Conservation (phyloP, 106 monocot genomes). For the Vanilla planifolia region DNA sequence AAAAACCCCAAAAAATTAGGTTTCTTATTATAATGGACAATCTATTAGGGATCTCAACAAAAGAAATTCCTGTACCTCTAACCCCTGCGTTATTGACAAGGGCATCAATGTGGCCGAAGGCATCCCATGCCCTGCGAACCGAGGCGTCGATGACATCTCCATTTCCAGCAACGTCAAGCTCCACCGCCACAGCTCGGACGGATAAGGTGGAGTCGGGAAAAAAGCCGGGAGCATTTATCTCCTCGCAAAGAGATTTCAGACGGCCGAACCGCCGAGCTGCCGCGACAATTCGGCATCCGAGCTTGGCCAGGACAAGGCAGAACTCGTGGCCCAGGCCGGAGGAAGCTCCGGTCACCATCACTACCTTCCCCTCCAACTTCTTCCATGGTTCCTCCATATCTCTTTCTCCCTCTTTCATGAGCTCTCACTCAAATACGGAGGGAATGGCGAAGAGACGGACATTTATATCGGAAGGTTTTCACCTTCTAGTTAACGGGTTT, state of each 20-base stretch:
- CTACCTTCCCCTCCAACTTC: constrained; percentile 6
- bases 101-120: constrained; percentile 27
- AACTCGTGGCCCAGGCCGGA: constrained; percentile 10
- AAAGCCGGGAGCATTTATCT: too few species aligned
- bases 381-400: background rate
- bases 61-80: constrained; percentile 8
- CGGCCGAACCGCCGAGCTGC: too few species aligned
- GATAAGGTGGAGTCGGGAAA: too few species aligned
- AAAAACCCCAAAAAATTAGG: too few species aligned
- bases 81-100: constrained; percentile 30
- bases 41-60: too few species aligned
- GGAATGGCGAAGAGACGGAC: too few species aligned
- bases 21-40: background rate
- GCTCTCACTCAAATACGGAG: too few species aligned
- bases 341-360: constrained; percentile 13
- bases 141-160: constrained; percentile 16
- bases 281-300: background rate
- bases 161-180: constrained; percentile 17
- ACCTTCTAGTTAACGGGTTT: too few species aligned
- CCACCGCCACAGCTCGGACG: constrained; percentile 16
- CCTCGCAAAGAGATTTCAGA: too few species aligned
- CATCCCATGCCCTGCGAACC: constrained; percentile 21
- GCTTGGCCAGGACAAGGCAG: background rate
- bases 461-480: too few species aligned
- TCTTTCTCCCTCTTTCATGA: too few species aligned